These are phyloP conservation scores for Coemansia sp. DNA, from an alignment of 192 early-diverging fungal genomes.

Conservation along the genomic window DNA sequence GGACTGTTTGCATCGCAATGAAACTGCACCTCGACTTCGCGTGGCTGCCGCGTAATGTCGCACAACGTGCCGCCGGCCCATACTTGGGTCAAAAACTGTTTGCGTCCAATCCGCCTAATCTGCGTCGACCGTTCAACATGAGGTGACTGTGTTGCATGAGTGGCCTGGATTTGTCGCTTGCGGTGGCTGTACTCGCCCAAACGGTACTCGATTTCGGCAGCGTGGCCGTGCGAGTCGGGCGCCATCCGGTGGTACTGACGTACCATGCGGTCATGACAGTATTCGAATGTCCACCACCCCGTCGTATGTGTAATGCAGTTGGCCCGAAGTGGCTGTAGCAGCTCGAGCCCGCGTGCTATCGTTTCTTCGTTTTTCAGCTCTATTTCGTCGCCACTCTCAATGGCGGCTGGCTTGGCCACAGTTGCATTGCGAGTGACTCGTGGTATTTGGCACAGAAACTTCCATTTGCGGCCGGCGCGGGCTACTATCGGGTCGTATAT, in stretches of 20 bases:
- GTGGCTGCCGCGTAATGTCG: conserved; percentile 65
- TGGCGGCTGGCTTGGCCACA: neutral
- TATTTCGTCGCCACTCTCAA: conserved; percentile 28
- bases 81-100: conserved; percentile 64
- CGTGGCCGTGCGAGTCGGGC: conserved; percentile 23
- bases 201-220: conserved; percentile 42
- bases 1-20: conserved; percentile 65
- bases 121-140: conserved; percentile 29
- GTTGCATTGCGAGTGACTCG: conserved; percentile 23
- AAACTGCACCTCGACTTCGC: conserved; percentile 79
- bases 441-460: conserved; percentile 60
- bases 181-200: conserved; percentile 38
- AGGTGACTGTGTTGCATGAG: too few relatives aligned
- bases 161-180: conserved; percentile 18
- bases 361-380: conserved; percentile 21
- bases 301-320: conserved; percentile 56
- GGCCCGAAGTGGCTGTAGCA: conserved; percentile 41
- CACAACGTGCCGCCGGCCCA: conserved; percentile 78
- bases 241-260: conserved; percentile 61
- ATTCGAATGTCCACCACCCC: conserved; percentile 83
- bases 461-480: conserved; percentile 13
- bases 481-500: conserved; percentile 35
- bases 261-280: conserved; percentile 68
- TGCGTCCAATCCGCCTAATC: conserved; percentile 45
- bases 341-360: conserved; percentile 59